A percentile compares a stretch with the other conserved stretches of the same genome.
Conservation (phyloP, 345 rosid genomes). For the Dovyalis caffra region DNA sequence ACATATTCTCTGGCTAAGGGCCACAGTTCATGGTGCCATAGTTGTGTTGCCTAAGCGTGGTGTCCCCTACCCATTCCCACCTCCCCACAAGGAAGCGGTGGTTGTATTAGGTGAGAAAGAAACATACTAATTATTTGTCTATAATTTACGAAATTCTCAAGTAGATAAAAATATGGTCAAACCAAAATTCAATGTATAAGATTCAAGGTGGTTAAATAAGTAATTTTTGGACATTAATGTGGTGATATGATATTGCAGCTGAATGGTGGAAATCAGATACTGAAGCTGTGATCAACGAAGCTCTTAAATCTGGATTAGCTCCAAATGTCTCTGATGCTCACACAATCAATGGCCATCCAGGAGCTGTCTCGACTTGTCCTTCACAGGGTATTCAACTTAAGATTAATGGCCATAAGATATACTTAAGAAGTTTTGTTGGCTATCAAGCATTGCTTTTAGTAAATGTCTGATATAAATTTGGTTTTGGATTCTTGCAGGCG, state of each 20-base stretch:
- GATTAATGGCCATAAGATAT: not conserved
- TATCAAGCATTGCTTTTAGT: not conserved
- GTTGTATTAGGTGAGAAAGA: conserved; percentile 47
- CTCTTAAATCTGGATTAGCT: conserved; percentile 53
- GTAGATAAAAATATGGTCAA: not conserved
- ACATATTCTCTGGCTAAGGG: conserved; percentile 67
- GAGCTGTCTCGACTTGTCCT: conserved; percentile 47
- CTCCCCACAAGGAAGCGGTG: conserved; percentile 51
- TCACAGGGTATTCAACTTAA: conserved; percentile 30
- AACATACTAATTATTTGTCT: not conserved
- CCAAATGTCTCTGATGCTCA: conserved; percentile 72
- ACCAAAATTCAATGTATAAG: no score
- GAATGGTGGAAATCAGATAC: conserved; percentile 80
- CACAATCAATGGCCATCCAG: conserved; percentile 70
- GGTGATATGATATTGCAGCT: conserved; percentile 30
- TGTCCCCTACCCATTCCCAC: conserved; percentile 61
- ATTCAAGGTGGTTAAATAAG: not conserved
- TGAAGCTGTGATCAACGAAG: conserved; percentile 51
- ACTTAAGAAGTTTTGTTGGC: not conserved
- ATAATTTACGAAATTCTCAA: no score
- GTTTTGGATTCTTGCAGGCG: conserved; percentile 25
- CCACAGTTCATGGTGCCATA: conserved; percentile 64
- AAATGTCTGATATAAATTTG: not conserved
- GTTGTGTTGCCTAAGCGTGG: conserved; percentile 63
- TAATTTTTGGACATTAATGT: not conserved